Evolutionary conservation across 1,139 yeast species (phyloP).

Genomic region (Kluyveromyces sp.): DNA sequence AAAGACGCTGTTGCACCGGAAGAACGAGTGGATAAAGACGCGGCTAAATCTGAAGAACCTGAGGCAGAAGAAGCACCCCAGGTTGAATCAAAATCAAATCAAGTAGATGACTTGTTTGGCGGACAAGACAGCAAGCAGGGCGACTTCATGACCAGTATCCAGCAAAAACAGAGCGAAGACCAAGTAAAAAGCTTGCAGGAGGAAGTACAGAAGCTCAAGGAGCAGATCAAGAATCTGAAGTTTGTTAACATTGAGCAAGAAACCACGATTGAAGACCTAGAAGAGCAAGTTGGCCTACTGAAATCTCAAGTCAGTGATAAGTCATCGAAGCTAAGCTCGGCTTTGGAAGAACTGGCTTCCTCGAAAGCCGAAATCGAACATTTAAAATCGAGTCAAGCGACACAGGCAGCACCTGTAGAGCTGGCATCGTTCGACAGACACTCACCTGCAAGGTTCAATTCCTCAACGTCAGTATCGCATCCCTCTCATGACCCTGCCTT

Average conservation of each 20-base stretch:
- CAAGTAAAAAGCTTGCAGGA: constrained; percentile 24
- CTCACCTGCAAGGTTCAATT: constrained; percentile 1
- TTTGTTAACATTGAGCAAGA: constrained; percentile 43
- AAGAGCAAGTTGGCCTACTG: constrained; percentile 31
- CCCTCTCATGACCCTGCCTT: constrained; percentile 24
- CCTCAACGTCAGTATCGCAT: not conserved
- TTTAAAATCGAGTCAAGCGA: not conserved
- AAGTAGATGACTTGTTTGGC: constrained; percentile 7
- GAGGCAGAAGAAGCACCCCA: constrained; percentile 2
- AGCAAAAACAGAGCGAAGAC: constrained; percentile 26
- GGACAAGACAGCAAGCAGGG: constrained; percentile 11
- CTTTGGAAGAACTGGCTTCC: constrained; percentile 19
- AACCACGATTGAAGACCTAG: constrained; percentile 37
- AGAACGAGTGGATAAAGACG: not conserved
- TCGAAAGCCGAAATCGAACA: constrained; percentile 11
- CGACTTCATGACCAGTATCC: constrained; percentile 30
- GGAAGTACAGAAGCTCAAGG: constrained; percentile 29
- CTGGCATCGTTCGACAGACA: constrained; percentile 3
- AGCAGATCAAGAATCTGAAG: constrained; percentile 34
- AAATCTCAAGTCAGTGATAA: constrained; percentile 28
- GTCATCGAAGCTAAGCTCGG: constrained; percentile 21
- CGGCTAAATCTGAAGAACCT: not conserved
- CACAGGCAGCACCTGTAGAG: not conserved
- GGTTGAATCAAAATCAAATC: not conserved
- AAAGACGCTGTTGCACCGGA: not conserved